Evolutionary conservation across 352 stramenopile species (phyloP).

Genomic region (Pythium sp.): DNA sequence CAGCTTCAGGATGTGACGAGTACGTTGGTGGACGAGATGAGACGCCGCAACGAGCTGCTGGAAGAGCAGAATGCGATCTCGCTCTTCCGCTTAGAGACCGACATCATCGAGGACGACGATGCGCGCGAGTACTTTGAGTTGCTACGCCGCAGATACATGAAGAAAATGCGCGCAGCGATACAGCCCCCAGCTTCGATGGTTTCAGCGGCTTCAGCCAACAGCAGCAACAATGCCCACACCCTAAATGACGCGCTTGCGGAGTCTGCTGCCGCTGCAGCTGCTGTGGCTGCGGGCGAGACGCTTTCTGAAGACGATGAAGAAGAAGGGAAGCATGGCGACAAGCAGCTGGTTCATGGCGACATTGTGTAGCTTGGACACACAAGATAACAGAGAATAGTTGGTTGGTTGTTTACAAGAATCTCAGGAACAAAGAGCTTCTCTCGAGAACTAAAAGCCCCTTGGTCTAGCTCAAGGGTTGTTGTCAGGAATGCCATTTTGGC

Average conservation of each 20-base stretch:
- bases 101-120: constrained; percentile 45
- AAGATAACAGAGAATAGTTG: too few species aligned
- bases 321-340: constrained; percentile 6
- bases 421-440: too few species aligned
- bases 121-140: constrained; percentile 48
- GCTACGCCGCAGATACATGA: constrained; percentile 50
- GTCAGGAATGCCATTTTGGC: too few species aligned
- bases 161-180: constrained; percentile 39
- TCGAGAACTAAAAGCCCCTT: too few species aligned
- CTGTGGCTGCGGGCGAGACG: not conserved
- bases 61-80: constrained; percentile 76
- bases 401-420: too few species aligned
- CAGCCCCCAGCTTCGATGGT: not conserved
- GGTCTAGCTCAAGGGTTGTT: too few species aligned
- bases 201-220: not conserved
- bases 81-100: constrained; percentile 50
- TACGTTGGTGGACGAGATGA: constrained; percentile 48
- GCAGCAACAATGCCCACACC: not conserved
- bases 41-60: constrained; percentile 60
- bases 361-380: constrained; percentile 1
- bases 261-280: not conserved
- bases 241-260: not conserved
- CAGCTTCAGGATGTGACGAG: constrained; percentile 31
- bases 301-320: not conserved
- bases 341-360: constrained; percentile 3